A percentile compares a stretch with the other conserved stretches of the same genome.
Conservation (phyloP, 2,329 filamentous ascomycete species). For the Neopestalotiopsis sp. region DNA sequence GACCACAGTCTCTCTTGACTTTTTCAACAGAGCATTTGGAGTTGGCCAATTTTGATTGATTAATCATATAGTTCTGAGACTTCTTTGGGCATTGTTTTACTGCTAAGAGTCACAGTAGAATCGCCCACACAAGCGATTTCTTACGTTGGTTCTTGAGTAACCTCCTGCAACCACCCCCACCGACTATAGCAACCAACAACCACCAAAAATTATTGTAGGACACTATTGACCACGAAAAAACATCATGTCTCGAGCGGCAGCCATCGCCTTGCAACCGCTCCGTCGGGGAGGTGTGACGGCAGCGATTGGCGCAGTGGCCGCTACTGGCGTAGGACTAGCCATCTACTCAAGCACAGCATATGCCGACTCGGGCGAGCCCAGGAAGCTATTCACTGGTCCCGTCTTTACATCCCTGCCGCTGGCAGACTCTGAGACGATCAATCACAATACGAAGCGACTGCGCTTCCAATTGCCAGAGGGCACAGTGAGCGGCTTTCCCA, state of each 20-base stretch:
- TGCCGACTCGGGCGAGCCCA: constrained; percentile 33
- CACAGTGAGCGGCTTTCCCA: constrained; percentile 52
- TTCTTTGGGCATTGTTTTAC: neutral
- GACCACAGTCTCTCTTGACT: neutral
- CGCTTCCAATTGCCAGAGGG: constrained; percentile 60
- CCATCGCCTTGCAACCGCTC: constrained; percentile 1
- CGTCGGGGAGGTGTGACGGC: constrained; percentile 7
- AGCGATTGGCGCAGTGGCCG: constrained; percentile 20
- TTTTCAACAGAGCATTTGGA: neutral
- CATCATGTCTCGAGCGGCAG: constrained; percentile 9
- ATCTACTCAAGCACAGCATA: constrained; percentile 31
- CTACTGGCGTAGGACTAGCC: constrained; percentile 30
- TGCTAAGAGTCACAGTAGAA: too few species aligned
- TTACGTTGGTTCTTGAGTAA: neutral
- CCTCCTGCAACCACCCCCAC: neutral
- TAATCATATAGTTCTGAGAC: neutral
- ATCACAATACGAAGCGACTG: constrained; percentile 64
- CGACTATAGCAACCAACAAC: neutral
- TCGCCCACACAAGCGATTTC: too few species aligned
- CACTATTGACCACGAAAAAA: neutral
- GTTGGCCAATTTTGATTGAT: neutral
- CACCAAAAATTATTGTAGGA: neutral
- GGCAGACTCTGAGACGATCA: constrained; percentile 57
- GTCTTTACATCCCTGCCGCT: constrained; percentile 54
- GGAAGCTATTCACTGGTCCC: constrained; percentile 42